Percentiles rank a stretch among this genome's conserved stretches.
Evolutionary conservation across 2,329 filamentous ascomycete species (phyloP).

Genomic region (Proliferodiscus dingleyae): DNA sequence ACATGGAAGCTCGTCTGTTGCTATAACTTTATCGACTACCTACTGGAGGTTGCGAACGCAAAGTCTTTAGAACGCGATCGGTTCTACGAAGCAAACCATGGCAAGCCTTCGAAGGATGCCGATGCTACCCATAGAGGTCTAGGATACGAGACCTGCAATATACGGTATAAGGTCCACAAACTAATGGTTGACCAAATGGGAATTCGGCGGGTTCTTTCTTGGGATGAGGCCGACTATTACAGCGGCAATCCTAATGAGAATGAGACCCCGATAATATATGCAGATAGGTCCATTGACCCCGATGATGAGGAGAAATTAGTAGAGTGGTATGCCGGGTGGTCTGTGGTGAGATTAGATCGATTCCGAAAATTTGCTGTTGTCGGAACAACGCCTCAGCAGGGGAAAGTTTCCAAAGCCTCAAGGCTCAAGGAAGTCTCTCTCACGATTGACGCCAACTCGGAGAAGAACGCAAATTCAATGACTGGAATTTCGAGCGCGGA

Average conservation of each 20-base stretch:
- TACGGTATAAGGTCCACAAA: conserved; percentile 20
- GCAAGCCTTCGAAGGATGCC: conserved; percentile 24
- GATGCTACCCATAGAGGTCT: conserved; percentile 20
- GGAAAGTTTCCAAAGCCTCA: neutral
- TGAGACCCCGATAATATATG: conserved; percentile 41
- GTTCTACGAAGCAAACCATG: conserved; percentile 16
- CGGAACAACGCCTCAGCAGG: conserved; percentile 33
- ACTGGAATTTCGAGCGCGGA: too few relatives aligned
- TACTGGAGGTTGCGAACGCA: conserved; percentile 26
- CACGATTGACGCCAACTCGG: neutral
- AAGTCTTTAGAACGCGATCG: conserved; percentile 25
- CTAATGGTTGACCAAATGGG: conserved; percentile 10
- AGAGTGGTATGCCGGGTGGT: conserved; percentile 60
- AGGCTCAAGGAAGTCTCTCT: neutral
- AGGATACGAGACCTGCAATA: conserved; percentile 21
- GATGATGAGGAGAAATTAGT: conserved; percentile 59
- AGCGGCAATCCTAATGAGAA: conserved; percentile 10
- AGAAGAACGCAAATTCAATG: too few relatives aligned
- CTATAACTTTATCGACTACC: conserved; percentile 23
- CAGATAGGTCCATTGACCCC: conserved; percentile 44
- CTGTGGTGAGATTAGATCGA: conserved; percentile 42
- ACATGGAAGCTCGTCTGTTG: conserved; percentile 21
- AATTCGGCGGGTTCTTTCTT: too few relatives aligned
- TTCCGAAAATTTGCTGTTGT: conserved; percentile 53
- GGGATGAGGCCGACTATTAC: conserved; percentile 8